phyloP scores from a whole-genome alignment of 257 asterid species.

The Solanum dulcamara region DNA sequence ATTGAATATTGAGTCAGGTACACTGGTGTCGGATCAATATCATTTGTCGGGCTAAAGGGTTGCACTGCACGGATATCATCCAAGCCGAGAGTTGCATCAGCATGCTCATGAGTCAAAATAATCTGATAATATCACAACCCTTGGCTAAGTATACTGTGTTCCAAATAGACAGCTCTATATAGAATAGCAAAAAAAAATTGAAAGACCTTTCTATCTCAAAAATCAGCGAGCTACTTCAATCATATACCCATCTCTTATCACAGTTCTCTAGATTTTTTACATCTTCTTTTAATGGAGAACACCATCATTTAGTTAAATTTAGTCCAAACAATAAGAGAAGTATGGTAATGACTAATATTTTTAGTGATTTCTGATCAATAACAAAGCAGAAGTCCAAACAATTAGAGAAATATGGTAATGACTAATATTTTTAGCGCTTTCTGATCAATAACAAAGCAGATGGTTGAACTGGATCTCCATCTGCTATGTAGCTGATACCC shows the following conservation, averaged over 20 bases:
- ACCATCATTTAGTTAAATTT: neutral
- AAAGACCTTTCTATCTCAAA: neutral
- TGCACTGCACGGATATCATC: constrained; percentile 91
- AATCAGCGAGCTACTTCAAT: neutral
- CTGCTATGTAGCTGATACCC: neutral
- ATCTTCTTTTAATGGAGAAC: neutral
- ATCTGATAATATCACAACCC: constrained; percentile 40
- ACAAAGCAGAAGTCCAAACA: neutral
- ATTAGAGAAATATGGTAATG: neutral
- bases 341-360: neutral
- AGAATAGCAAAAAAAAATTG: neutral
- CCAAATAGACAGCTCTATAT: neutral
- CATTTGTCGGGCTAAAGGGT: constrained; percentile 86
- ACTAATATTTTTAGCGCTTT: neutral
- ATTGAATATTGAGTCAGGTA: constrained; percentile 62
- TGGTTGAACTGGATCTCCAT: neutral
- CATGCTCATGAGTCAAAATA: constrained; percentile 94
- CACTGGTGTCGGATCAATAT: constrained; percentile 78
- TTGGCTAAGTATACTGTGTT: neutral
- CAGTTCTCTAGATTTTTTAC: neutral
- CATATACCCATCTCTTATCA: neutral
- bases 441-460: neutral
- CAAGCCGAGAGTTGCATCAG: constrained; percentile 97
- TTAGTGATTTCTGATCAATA: neutral
- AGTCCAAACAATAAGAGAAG: neutral